These are phyloP conservation scores for Gliomastix tumulicola DNA, from an alignment of 2,329 filamentous ascomycete genomes.

Conservation along the genomic window DNA sequence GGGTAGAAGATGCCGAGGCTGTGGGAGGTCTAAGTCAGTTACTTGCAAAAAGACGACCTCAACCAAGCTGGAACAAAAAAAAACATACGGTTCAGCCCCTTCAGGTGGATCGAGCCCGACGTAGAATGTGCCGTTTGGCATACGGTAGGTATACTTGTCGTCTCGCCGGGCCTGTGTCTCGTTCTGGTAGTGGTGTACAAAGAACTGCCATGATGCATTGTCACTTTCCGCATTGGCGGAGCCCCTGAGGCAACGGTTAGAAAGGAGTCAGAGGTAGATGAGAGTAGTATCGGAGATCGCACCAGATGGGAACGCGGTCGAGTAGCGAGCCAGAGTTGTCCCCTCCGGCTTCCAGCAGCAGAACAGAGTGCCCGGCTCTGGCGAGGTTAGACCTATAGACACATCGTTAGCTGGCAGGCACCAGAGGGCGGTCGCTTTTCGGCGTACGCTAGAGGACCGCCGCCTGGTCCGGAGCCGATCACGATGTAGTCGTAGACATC, in stretches of 20 bases:
- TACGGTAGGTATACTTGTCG: constrained; percentile 8
- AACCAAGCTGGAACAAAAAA: no score
- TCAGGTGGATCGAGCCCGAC: constrained; percentile 8
- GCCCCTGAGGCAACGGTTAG: no score
- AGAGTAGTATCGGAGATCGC: no score
- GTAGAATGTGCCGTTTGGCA: constrained; percentile 8
- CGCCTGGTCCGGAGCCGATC: constrained; percentile 49
- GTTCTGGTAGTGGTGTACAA: constrained; percentile 9
- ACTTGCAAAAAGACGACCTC: no score
- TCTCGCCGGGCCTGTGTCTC: constrained; percentile 7
- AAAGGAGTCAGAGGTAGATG: no score
- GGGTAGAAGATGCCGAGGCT: constrained; percentile 5
- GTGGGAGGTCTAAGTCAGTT: no score
- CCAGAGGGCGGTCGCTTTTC: no score
- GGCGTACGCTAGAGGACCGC: constrained; percentile 48
- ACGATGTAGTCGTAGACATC: constrained; percentile 57
- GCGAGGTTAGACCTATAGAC: no score
- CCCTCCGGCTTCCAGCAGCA: constrained; percentile 50
- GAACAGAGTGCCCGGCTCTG: constrained; percentile 44
- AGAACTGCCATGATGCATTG: constrained; percentile 12
- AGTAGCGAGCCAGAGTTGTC: constrained; percentile 30
- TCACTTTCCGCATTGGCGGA: no score
- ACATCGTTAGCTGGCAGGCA: no score
- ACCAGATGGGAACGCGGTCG: constrained; percentile 9
- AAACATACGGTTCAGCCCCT: constrained; percentile 9